Base-by-base conservation (phyloP, 1,284 basidiomycete genomes). In the Ceratobasidium papillatum region DNA sequence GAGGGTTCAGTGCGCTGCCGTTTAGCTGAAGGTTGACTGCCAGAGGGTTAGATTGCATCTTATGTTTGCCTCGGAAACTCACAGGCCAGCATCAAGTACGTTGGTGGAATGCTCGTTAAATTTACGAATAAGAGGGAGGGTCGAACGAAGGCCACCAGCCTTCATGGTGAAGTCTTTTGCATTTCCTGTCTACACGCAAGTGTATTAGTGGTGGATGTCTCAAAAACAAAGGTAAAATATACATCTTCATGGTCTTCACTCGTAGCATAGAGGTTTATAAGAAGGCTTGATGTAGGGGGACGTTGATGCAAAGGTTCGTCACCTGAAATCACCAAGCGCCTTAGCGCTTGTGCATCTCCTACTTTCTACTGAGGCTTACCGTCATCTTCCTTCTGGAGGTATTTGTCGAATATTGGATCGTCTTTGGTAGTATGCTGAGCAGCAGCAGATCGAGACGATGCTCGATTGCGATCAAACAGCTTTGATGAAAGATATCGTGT, bases 31-130 rank as follows among this genome's bases (percentile, higher is more conserved):
- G 85, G 85, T n/a, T 82, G 61, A 36, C 47, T 56, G 49, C 76
- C 61, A 69, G 45, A 63, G 69, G 64, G 58, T 25, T 64, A 58
- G 66, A 41, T n/a, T 9, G 43, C 1, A 7, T 14, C 12, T 41
- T 25, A 8, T 38, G 36, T 19, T 41, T 43, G 58, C 8, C n/a
- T 8, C 1, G 9, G 11, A 2, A 22, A 83, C 90, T 78, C 80
- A 91, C 91, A 93, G 79, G 4, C 91, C 89, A 56, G 91, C 88
- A 74, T 92, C 92, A 34, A 99, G 85, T 17, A 99, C 83, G 77
- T 95, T 86, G 79, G 96, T 94, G 0, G 95, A 97, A 82, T 99
- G 98, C 80, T 98, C 95, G 80, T 99, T 99, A 84, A 99, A 99
- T 79, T 97, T 92, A 52, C 98, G 88, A 79, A 99, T 98, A 41